Percentiles rank a stretch among this genome's conserved stretches.
Conservation (phyloP, 108 stramenopile genomes). For the Cylindrotheca closterium region DNA sequence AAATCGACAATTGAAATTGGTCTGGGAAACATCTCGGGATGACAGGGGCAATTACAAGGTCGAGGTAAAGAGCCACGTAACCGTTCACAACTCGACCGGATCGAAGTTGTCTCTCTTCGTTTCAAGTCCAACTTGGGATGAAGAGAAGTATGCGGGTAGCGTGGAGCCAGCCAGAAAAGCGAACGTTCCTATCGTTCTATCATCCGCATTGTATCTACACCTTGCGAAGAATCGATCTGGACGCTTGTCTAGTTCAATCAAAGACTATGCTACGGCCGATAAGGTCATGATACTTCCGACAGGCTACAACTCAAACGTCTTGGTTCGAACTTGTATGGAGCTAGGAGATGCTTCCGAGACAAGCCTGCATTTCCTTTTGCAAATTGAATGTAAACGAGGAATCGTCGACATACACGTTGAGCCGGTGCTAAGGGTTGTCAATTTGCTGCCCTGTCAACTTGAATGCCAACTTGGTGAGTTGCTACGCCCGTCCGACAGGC, state of each 20-base stretch:
- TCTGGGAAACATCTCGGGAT: conserved; percentile 54
- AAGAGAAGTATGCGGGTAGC: conserved; percentile 45
- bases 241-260: conserved; percentile 15
- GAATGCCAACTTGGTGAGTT: conserved; percentile 72
- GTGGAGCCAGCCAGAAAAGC: conserved; percentile 35
- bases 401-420: conserved; percentile 51
- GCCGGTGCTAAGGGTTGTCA: conserved; percentile 59
- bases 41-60: conserved; percentile 50
- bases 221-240: conserved; percentile 42
- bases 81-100: conserved; percentile 51
- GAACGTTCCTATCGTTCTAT: conserved; percentile 54
- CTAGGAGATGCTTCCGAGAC: conserved; percentile 51
- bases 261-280: conserved; percentile 39
- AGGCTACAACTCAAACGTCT: conserved; percentile 46
- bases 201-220: conserved; percentile 57
- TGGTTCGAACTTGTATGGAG: conserved; percentile 48
- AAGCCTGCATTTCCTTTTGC: conserved; percentile 57
- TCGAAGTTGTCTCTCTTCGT: conserved; percentile 51
- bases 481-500: conserved; percentile 26
- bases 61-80: conserved; percentile 54
- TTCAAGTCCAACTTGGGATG: conserved; percentile 54
- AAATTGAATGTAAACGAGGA: conserved; percentile 43
- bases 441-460: conserved; percentile 76
- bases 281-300: conserved; percentile 72
- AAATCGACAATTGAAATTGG: conserved; percentile 35